phyloP scores from a whole-genome alignment of 164 flowering plant species.

The Kalanchoe fedtschenkoi region DNA sequence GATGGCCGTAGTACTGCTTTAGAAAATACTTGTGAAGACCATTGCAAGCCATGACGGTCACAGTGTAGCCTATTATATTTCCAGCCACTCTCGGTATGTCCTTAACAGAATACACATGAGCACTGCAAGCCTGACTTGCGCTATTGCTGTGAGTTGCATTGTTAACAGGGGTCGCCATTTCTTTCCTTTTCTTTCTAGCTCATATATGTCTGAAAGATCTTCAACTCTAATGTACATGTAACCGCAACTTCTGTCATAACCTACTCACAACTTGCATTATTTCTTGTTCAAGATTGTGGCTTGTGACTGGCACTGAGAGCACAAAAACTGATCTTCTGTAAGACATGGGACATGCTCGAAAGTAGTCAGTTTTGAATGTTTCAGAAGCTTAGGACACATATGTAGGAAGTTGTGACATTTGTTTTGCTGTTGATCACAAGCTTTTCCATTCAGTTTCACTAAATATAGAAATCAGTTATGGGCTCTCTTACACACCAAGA shows the following conservation, averaged over 20 bases:
- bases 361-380: neutral
- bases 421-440: neutral
- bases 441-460: neutral
- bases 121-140: neutral
- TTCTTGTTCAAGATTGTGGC: neutral
- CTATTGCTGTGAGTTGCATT: neutral
- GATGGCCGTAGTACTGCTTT: neutral
- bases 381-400: neutral
- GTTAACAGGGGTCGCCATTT: too few species aligned
- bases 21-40: conserved; percentile 1
- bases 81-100: conserved; percentile 6
- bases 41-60: conserved; percentile 4
- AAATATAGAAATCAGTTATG: neutral
- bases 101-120: neutral
- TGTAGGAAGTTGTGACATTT: neutral
- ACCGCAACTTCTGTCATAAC: neutral
- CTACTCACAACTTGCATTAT: neutral
- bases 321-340: neutral
- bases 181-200: neutral
- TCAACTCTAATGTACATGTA: neutral
- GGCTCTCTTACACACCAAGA: too few species aligned
- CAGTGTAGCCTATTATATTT: conserved; percentile 3
- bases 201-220: neutral
- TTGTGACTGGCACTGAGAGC: neutral
- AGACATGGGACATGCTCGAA: neutral